phyloP scores from a whole-genome alignment of 2,329 filamentous ascomycete species.

The Periconia digitata region DNA sequence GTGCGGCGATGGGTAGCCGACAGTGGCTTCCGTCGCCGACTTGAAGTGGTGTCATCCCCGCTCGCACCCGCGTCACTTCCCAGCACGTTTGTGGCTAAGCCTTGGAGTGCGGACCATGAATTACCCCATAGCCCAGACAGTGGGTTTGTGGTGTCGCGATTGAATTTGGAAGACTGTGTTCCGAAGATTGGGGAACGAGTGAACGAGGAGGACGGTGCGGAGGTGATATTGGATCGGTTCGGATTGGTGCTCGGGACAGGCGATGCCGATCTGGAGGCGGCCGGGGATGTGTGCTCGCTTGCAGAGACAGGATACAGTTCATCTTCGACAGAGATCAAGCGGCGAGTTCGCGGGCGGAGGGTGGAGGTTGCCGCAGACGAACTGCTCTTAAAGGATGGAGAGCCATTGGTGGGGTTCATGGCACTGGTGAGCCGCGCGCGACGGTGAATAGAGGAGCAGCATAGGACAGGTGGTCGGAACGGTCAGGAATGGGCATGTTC shows the following conservation, averaged over 20 bases:
- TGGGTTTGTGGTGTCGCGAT: conserved; percentile 24
- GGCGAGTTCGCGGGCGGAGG: conserved; percentile 49
- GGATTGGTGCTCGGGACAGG: conserved; percentile 45
- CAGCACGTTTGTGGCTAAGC: conserved; percentile 52
- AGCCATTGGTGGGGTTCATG: conserved; percentile 46
- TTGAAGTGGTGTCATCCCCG: conserved; percentile 16
- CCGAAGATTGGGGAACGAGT: conserved; percentile 17
- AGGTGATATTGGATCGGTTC: conserved; percentile 31
- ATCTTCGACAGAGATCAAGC: conserved; percentile 53
- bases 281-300: conserved; percentile 43
- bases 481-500: conserved; percentile 33
- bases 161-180: conserved; percentile 23
- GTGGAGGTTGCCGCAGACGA: conserved; percentile 41
- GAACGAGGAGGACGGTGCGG: conserved; percentile 29
- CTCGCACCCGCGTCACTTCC: conserved; percentile 40
- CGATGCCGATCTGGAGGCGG: conserved; percentile 43
- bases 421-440: conserved; percentile 37
- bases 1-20: conserved; percentile 30
- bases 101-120: conserved; percentile 53
- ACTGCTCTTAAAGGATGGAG: conserved; percentile 44
- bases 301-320: conserved; percentile 40
- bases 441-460: conserved; percentile 37
- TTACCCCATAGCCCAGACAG: conserved; percentile 51
- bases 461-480: conserved; percentile 34
- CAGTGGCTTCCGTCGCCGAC: conserved; percentile 35